Evolutionary conservation across 805 yeast species (phyloP).

Genomic region (Metschnikowia koreensis): DNA sequence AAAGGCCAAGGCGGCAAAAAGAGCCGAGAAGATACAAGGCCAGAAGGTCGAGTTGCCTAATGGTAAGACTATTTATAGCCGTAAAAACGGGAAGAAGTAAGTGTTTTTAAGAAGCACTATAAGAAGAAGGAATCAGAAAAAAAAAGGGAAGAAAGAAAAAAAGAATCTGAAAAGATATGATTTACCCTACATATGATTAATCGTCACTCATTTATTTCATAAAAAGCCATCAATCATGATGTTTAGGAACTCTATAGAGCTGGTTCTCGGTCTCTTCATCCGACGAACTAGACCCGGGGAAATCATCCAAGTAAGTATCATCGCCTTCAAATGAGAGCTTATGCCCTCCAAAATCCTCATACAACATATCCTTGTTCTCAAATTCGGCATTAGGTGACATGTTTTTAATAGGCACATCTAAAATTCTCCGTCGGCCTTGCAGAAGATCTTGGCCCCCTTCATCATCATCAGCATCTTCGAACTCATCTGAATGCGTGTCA

Average conservation of each 20-base stretch:
- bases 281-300: conserved; percentile 46
- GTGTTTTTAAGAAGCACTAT: not conserved
- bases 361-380: conserved; percentile 19
- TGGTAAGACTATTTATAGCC: conserved; percentile 52
- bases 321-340: conserved; percentile 18
- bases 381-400: conserved; percentile 31
- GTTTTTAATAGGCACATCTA: conserved; percentile 25
- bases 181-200: not conserved
- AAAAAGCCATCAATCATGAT: conserved; percentile 21
- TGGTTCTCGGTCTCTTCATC: conserved; percentile 36
- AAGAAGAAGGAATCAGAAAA: not conserved
- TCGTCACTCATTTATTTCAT: conserved; percentile 7
- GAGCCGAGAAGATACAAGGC: conserved; percentile 43
- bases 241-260: conserved; percentile 44
- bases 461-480: conserved; percentile 9
- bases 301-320: conserved; percentile 33
- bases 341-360: conserved; percentile 28
- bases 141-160: not conserved
- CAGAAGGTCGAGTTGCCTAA: conserved; percentile 51
- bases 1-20: conserved; percentile 31
- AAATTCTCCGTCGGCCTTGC: conserved; percentile 10
- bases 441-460: not conserved
- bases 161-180: no score
- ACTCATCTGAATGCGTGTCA: conserved; percentile 15
- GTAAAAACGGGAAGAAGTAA: conserved; percentile 14